Percentiles rank a stretch among this genome's conserved stretches.
Conservation (phyloP, 2,329 filamentous ascomycete species). For the Metarhizium anisopliae region DNA sequence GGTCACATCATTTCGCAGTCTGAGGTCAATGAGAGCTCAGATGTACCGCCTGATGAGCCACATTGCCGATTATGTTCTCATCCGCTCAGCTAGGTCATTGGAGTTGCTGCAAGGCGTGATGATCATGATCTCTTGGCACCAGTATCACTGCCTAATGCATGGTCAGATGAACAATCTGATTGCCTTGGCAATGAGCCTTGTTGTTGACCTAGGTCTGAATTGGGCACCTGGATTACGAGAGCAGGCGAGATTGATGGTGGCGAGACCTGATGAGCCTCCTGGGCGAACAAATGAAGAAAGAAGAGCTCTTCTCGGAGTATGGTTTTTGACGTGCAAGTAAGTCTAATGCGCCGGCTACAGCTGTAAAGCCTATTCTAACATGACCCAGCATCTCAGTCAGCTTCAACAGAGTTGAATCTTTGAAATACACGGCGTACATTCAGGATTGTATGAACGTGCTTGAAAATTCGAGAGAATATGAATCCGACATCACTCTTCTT, state of each 20-base stretch:
- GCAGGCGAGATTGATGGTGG: constrained; percentile 31
- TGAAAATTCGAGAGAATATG: constrained; percentile 32
- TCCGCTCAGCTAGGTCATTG: constrained; percentile 39
- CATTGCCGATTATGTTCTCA: constrained; percentile 38
- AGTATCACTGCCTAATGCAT: constrained; percentile 46
- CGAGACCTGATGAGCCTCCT: constrained; percentile 27
- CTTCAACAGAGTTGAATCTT: constrained; percentile 35
- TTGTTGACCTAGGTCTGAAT: constrained; percentile 38
- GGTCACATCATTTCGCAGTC: constrained; percentile 37
- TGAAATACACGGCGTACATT: constrained; percentile 43
- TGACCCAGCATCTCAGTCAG: constrained; percentile 26
- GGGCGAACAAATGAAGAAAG: constrained; percentile 41
- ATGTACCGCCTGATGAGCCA: constrained; percentile 38
- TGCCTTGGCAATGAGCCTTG: constrained; percentile 36
- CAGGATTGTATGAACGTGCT: constrained; percentile 40
- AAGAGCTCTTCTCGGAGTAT: constrained; percentile 42
- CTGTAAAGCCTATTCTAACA: not conserved
- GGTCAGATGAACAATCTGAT: constrained; percentile 43
- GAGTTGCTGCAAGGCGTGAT: constrained; percentile 41
- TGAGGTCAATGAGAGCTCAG: constrained; percentile 39
- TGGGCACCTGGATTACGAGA: constrained; percentile 31
- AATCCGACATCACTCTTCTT: constrained; percentile 36
- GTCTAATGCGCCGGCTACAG: constrained; percentile 9
- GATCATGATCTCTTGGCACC: constrained; percentile 41
- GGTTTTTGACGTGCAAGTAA: constrained; percentile 45